Percentiles rank a stretch among this genome's conserved stretches.
Conservation (phyloP, 768 basidiomycete genomes). For the Rhodotorula babjevae region DNA sequence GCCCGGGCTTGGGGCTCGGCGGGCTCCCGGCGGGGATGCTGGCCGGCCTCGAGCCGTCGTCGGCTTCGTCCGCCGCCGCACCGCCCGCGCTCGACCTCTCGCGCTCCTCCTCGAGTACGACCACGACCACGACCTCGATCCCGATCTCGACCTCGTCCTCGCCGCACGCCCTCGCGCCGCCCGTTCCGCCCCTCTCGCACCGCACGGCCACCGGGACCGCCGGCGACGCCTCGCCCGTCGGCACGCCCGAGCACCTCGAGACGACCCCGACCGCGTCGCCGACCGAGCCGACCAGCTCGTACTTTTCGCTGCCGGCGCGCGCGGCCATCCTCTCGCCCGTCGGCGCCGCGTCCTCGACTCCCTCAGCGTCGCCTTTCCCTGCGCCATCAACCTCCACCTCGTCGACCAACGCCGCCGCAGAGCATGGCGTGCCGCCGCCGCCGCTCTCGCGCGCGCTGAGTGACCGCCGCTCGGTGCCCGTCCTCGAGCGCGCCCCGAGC, state of each 20-base stretch:
- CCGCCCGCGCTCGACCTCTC: background rate
- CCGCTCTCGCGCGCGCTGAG: no score
- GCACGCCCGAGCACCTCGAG: constrained; percentile 22
- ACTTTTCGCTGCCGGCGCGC: background rate
- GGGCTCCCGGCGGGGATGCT: background rate
- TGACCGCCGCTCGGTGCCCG: no score
- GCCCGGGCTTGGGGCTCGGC: background rate
- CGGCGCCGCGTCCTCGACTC: no score
- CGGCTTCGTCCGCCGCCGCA: no score
- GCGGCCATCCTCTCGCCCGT: background rate
- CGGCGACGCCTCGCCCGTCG: background rate
- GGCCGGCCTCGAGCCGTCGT: no score
- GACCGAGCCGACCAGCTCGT: background rate
- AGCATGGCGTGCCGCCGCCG: no score
- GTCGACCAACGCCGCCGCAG: no score
- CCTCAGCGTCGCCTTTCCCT: no score
- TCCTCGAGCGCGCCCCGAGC: no score
- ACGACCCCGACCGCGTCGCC: constrained; percentile 2
- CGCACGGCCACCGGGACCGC: background rate
- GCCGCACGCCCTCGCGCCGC: background rate
- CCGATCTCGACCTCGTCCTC: background rate
- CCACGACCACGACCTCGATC: background rate
- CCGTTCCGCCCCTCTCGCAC: background rate
- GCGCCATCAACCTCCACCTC: no score
- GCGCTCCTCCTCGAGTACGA: background rate